Evolutionary conservation across 257 asterid genomes (phyloP).

Genomic region (Salvia splendens): DNA sequence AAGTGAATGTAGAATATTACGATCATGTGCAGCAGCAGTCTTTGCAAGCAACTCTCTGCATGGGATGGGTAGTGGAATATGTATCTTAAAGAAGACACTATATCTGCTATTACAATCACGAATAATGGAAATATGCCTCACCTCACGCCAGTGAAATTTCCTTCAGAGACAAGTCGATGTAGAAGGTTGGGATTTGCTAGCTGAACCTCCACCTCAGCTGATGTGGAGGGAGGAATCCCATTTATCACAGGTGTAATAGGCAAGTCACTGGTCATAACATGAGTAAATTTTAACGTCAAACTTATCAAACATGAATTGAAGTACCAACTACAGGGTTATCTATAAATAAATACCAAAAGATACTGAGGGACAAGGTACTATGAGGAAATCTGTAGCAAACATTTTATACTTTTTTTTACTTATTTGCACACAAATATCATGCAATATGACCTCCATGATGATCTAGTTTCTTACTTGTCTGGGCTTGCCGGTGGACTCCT

Average conservation of each 20-base stretch:
- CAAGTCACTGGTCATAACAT: conserved; percentile 61
- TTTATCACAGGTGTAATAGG: conserved; percentile 52
- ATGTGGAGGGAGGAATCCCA: conserved; percentile 54
- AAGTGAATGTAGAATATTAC: conserved; percentile 47
- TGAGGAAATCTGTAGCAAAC: conserved; percentile 10
- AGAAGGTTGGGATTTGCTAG: conserved; percentile 61
- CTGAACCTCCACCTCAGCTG: conserved; percentile 49
- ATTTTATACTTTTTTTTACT: neutral
- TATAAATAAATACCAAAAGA: conserved; percentile 19
- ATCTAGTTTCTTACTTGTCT: conserved; percentile 67
- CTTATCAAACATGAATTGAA: conserved; percentile 29
- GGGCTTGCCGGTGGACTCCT: conserved; percentile 98
- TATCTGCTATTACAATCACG: neutral
- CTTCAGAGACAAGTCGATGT: conserved; percentile 84
- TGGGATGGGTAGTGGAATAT: conserved; percentile 26
- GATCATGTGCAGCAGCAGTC: conserved; percentile 51
- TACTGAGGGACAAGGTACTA: conserved; percentile 1
- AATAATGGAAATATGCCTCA: conserved; percentile 42
- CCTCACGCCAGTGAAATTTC: conserved; percentile 75
- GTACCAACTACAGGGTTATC: conserved; percentile 26
- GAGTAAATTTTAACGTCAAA: conserved; percentile 27
- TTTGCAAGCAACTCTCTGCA: conserved; percentile 74
- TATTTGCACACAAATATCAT: conserved; percentile 3
- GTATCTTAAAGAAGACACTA: conserved; percentile 24
- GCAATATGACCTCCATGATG: conserved; percentile 25